These are phyloP conservation scores for Canariomyces notabilis DNA, from an alignment of 2,329 filamentous ascomycete genomes.

Conservation along the genomic window DNA sequence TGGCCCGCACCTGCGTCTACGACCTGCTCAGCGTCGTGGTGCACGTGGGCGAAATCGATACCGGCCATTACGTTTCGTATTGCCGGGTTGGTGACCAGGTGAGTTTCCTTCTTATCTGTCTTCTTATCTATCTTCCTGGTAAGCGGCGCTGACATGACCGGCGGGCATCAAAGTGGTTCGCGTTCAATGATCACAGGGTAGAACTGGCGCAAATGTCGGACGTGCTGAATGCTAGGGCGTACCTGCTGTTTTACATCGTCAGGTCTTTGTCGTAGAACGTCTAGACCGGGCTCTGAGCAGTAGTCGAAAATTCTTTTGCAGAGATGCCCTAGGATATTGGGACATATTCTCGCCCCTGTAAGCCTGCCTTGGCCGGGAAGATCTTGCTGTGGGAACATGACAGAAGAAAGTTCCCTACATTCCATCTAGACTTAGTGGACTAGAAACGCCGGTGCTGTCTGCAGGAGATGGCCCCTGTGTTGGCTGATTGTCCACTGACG, in stretches of 20 bases:
- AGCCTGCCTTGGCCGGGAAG: too few relatives aligned
- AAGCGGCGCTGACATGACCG: conserved; percentile 15
- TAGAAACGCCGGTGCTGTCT: too few relatives aligned
- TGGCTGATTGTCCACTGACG: too few relatives aligned
- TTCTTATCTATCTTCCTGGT: not conserved
- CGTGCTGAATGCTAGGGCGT: conserved; percentile 80
- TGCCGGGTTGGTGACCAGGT: conserved; percentile 72
- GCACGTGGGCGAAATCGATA: conserved; percentile 88
- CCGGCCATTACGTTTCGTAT: conserved; percentile 89
- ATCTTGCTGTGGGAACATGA: too few relatives aligned
- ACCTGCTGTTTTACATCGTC: conserved; percentile 82
- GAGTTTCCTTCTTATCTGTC: conserved; percentile 23
- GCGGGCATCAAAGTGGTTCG: conserved; percentile 91
- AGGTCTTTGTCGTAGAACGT: conserved; percentile 48
- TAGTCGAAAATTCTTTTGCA: too few relatives aligned
- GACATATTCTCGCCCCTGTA: too few relatives aligned
- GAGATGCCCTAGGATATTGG: too few relatives aligned
- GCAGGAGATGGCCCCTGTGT: too few relatives aligned
- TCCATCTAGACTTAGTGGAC: too few relatives aligned
- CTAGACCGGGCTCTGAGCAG: too few relatives aligned
- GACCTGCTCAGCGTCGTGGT: conserved; percentile 87
- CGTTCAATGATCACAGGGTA: conserved; percentile 93
- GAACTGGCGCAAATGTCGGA: conserved; percentile 78
- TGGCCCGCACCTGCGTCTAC: conserved; percentile 68
- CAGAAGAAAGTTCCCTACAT: too few relatives aligned